Base-by-base conservation (phyloP, 2,329 filamentous ascomycete genomes). In the Colletotrichum sojae region DNA sequence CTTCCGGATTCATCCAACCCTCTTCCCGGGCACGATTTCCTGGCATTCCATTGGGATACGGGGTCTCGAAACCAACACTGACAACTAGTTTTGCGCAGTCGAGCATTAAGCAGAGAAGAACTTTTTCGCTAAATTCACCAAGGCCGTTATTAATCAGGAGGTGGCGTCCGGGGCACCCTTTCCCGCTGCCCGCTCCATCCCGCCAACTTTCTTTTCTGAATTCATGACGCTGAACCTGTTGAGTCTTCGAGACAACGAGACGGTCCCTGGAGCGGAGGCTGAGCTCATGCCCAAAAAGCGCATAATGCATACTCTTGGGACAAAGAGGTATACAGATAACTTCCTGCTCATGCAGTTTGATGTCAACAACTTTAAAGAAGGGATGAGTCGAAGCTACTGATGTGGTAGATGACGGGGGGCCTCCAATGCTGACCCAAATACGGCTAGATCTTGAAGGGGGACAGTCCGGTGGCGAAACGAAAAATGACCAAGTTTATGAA, bases 301-400 rank as follows among this genome's bases (percentile, higher is more conserved):
- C n/a, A 51, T 51, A 18, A 51, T 51, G 48, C 48, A 51, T 51
- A 51, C 48, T 18, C 48, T 51, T 51, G 48, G 48, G n/a, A 20
- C 48, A 15, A 51, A 51, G 10, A 18, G 18, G 22, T 51, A 51
- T 51, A 51, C 9, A n/a, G 48, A 18, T 3, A 51, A 51, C 48
- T 51, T 51, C 48, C n/a, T 51, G 48, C 48, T 51, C 13, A 5
- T 51, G 13, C 48, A 51, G 18, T 5, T 5, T 4, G 48, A 51
- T 25, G n/a, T 51, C 22, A 51, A 51, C 22, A 51, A 51, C 16
- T 20, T 51, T 5, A 51, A 51, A 51, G 48, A 51, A 51, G 48
- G 48, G 2, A 8, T 51, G 22, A 51, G 48, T 51, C 10, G 16
- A 25, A 51, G 1, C 12, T 51, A 51, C 10, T n/a, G 12, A 18